phyloP scores from a whole-genome alignment of 495 filamentous ascomycete genomes.

The Penicillium bovifimosum region DNA sequence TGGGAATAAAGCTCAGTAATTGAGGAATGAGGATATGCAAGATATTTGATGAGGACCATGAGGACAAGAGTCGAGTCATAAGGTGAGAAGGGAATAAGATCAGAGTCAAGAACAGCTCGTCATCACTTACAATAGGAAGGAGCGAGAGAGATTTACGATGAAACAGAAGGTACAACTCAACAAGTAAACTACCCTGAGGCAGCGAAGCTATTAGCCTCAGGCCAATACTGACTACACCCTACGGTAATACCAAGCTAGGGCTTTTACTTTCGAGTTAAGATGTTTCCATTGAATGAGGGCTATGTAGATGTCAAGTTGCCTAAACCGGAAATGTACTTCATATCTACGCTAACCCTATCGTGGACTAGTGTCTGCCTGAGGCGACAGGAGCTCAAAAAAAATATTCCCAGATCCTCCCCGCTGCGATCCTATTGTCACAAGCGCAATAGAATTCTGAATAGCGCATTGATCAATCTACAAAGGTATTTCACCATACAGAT shows the following conservation, averaged over 20 bases:
- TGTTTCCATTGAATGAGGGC: too few species aligned
- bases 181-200: too few species aligned
- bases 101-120: background rate
- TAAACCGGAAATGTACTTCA: background rate
- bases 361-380: slow-evolving; percentile 23
- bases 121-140: background rate
- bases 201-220: too few species aligned
- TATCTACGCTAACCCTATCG: slow-evolving; percentile 1
- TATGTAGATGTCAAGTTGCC: background rate
- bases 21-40: background rate
- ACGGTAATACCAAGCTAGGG: too few species aligned
- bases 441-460: slow-evolving; percentile 1
- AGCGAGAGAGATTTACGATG: background rate
- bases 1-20: background rate
- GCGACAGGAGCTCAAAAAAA: slow-evolving; percentile 32
- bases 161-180: too few species aligned
- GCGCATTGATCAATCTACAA: background rate
- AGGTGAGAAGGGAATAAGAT: background rate
- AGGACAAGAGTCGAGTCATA: background rate
- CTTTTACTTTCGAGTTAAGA: too few species aligned
- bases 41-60: background rate
- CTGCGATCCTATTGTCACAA: slow-evolving; percentile 15
- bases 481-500: background rate
- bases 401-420: slow-evolving; percentile 26
- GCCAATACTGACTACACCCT: too few species aligned